Evolutionary conservation across 2,329 filamentous ascomycete species (phyloP).

Genomic region (Botryotinia globosa): DNA sequence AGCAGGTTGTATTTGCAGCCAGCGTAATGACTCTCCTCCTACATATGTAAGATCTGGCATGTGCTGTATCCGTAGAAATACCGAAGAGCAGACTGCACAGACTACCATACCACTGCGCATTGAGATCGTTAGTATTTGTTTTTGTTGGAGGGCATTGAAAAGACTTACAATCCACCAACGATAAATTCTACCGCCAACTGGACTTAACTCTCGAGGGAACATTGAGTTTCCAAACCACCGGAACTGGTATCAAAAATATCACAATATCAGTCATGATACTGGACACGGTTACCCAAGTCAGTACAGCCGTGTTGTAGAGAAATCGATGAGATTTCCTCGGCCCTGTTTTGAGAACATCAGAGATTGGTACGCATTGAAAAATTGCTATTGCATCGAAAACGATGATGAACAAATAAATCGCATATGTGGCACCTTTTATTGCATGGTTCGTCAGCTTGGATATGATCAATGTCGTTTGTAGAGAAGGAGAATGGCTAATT

Average conservation of each 20-base stretch:
- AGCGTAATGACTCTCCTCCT: not conserved
- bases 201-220: not conserved
- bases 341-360: not conserved
- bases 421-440: not conserved
- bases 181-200: not conserved
- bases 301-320: not conserved
- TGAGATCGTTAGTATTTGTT: too few species aligned
- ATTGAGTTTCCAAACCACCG: not conserved
- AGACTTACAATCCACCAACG: too few species aligned
- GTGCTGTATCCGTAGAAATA: too few species aligned
- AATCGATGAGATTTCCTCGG: not conserved
- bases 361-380: not conserved
- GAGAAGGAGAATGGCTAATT: not conserved
- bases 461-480: not conserved
- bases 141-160: accelerated
- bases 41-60: too few species aligned
- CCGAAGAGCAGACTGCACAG: too few species aligned
- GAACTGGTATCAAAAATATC: not conserved
- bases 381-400: not conserved
- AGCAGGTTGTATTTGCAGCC: not conserved
- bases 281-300: not conserved
- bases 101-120: too few species aligned
- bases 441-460: not conserved
- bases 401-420: not conserved
- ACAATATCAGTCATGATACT: not conserved